Conservation (phyloP, 495 filamentous ascomycete species). For the Daldinia loculata region DNA sequence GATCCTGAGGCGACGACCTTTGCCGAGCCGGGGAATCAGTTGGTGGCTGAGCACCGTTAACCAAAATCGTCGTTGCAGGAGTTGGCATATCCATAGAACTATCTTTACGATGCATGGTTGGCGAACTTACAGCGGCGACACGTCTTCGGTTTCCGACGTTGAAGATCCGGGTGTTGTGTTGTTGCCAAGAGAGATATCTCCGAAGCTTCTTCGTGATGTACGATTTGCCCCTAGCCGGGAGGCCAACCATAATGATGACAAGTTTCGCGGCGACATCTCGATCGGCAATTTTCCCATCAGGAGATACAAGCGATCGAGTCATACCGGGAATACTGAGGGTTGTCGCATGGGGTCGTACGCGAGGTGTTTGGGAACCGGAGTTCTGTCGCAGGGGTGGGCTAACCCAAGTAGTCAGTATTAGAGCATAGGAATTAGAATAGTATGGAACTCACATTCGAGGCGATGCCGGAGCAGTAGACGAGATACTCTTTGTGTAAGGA, state of each 20-base stretch:
- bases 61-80: conserved; percentile 59
- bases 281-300: conserved; percentile 90
- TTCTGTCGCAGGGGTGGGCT: conserved; percentile 65
- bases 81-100: conserved; percentile 48
- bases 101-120: conserved; percentile 41
- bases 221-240: conserved; percentile 94
- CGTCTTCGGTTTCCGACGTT: conserved; percentile 94
- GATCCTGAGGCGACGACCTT: conserved; percentile 15
- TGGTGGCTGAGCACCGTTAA: conserved; percentile 51
- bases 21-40: conserved; percentile 43
- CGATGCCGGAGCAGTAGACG: conserved; percentile 63
- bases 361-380: conserved; percentile 68
- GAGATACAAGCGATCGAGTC: conserved; percentile 92
- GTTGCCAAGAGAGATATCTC: conserved; percentile 94
- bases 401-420: conserved; percentile 31
- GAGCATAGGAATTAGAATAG: not conserved
- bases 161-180: conserved; percentile 94
- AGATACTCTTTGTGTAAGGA: conserved; percentile 58
- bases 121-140: conserved; percentile 65
- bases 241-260: conserved; percentile 97
- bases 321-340: conserved; percentile 87
- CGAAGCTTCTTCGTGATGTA: conserved; percentile 98
- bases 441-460: conserved; percentile 59
- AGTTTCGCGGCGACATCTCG: conserved; percentile 94
- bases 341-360: conserved; percentile 75